Percentiles rank a stretch among this genome's conserved stretches.
phyloP scores from a whole-genome alignment of 2,329 filamentous ascomycete species.

The Penicillium nordicum region DNA sequence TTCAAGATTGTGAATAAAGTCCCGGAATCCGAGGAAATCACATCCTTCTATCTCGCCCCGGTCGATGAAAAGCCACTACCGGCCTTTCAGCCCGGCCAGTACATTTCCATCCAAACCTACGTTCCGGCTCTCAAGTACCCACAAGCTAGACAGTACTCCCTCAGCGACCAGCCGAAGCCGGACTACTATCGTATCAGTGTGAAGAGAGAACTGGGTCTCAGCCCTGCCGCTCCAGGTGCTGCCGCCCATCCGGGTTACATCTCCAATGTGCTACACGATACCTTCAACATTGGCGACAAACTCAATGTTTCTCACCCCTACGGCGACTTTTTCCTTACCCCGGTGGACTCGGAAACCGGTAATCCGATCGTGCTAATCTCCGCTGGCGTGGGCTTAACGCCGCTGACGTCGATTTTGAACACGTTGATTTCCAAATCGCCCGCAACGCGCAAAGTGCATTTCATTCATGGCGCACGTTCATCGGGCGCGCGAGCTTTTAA shows the following conservation, averaged over 20 bases:
- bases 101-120: constrained; percentile 61
- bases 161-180: constrained; percentile 61
- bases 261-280: constrained; percentile 66
- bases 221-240: constrained; percentile 44
- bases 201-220: constrained; percentile 61
- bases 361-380: constrained; percentile 59
- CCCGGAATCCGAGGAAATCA: constrained; percentile 64
- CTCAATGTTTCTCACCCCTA: constrained; percentile 65
- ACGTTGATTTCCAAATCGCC: constrained; percentile 44
- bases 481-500: constrained; percentile 51
- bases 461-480: constrained; percentile 57
- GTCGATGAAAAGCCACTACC: constrained; percentile 61
- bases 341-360: constrained; percentile 29
- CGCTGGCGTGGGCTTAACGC: constrained; percentile 59
- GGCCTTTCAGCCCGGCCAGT: constrained; percentile 66
- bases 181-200: constrained; percentile 68
- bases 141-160: constrained; percentile 69
- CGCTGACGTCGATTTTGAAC: constrained; percentile 60
- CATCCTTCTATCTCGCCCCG: constrained; percentile 66
- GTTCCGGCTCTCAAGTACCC: constrained; percentile 58
- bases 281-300: constrained; percentile 58
- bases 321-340: constrained; percentile 56
- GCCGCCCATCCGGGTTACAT: constrained; percentile 60
- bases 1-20: constrained; percentile 65
- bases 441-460: constrained; percentile 52